Evolutionary conservation across 2,329 filamentous ascomycete species (phyloP).

Genomic region (Paraconiothyrium brasiliense): DNA sequence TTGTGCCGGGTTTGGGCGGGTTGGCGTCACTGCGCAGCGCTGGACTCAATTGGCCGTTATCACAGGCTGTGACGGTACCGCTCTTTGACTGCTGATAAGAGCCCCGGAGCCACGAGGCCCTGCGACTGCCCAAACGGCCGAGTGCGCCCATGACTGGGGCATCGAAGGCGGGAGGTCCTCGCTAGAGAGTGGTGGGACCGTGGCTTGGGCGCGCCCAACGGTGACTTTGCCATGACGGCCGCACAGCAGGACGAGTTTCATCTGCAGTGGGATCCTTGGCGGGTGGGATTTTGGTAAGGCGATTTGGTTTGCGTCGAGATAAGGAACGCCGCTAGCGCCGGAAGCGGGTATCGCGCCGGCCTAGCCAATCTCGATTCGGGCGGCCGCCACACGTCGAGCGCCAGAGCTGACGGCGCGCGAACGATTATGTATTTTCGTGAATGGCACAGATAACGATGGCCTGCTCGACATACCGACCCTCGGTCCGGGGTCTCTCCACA

Average conservation of each 20-base stretch:
- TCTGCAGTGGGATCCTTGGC: conserved; percentile 40
- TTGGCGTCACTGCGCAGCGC: conserved; percentile 39
- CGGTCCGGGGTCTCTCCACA: too few relatives aligned
- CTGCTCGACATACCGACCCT: background rate
- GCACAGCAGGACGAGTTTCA: conserved; percentile 29
- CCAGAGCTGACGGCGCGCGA: conserved; percentile 5
- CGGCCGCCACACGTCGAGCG: background rate
- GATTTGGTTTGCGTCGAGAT: conserved; percentile 27
- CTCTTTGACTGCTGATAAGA: conserved; percentile 16
- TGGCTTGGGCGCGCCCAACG: conserved; percentile 14
- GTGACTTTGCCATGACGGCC: background rate
- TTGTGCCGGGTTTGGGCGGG: conserved; percentile 33
- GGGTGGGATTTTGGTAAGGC: conserved; percentile 32
- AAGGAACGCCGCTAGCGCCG: conserved; percentile 17
- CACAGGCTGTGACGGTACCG: conserved; percentile 19
- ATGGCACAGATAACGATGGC: conserved; percentile 18
- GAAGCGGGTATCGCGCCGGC: background rate
- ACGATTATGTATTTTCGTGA: conserved; percentile 21
- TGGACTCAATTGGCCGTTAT: conserved; percentile 36
- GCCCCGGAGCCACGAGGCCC: background rate
- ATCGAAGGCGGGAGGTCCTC: conserved; percentile 19
- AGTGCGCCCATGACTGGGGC: background rate
- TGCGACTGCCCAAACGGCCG: background rate
- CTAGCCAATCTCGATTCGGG: conserved; percentile 2
- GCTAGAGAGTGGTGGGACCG: conserved; percentile 17